A percentile compares a stretch with the other conserved stretches of the same genome.
These are phyloP conservation scores for Pythium guiyangense DNA, from an alignment of 352 stramenopile species.

Conservation along the genomic window DNA sequence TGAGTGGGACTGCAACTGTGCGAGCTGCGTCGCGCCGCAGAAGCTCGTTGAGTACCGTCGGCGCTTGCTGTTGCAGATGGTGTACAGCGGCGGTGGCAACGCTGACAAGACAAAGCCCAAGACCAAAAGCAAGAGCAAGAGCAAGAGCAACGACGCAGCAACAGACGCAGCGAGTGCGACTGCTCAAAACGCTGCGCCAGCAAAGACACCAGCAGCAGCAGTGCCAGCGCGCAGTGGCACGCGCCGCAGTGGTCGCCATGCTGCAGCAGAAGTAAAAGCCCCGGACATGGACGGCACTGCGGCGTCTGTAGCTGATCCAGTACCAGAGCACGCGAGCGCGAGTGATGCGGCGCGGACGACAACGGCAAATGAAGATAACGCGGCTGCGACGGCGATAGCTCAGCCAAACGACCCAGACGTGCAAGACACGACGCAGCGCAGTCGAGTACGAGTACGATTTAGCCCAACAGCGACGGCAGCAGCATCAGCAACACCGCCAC, in stretches of 20 bases:
- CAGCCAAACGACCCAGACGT: too few relatives aligned
- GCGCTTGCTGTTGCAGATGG: conserved; percentile 37
- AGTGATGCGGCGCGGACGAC: background rate
- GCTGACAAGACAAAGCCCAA: background rate
- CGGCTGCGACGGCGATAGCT: background rate
- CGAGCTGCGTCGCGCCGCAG: conserved; percentile 33
- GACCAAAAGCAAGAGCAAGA: background rate
- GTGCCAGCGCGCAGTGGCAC: background rate
- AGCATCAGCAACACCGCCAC: too few relatives aligned
- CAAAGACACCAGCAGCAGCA: background rate
- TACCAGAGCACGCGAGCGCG: background rate
- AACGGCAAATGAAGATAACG: background rate
- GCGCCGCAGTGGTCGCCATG: background rate
- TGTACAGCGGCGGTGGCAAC: conserved; percentile 26
- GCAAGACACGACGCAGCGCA: too few relatives aligned
- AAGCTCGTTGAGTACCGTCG: conserved; percentile 29
- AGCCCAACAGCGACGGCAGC: too few relatives aligned
- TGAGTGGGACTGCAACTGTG: conserved; percentile 34
- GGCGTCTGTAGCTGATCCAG: background rate
- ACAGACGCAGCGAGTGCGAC: background rate
- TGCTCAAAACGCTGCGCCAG: background rate
- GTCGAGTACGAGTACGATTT: too few relatives aligned
- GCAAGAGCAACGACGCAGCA: background rate
- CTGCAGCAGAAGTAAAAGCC: background rate
- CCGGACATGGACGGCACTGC: background rate